Evolutionary conservation across 2,329 filamentous ascomycete genomes (phyloP).

Genomic region (Neonectria faginata): DNA sequence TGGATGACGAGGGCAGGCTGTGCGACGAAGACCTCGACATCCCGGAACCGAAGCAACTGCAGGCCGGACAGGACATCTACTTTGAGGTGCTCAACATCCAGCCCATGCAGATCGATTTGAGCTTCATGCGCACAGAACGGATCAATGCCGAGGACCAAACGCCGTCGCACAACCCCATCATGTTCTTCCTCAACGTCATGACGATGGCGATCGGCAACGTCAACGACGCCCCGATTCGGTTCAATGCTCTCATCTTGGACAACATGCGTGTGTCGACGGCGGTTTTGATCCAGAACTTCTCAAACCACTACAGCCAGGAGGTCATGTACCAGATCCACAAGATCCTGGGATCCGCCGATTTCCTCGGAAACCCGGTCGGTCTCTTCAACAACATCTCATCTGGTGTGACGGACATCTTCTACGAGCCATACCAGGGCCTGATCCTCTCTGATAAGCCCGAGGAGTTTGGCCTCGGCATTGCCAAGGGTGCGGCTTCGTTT

Average conservation of each 20-base stretch:
- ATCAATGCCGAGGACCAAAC: constrained; percentile 97
- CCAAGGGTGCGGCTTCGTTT: constrained; percentile 95
- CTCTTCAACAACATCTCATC: constrained; percentile 99
- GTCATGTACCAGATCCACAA: constrained; percentile 96
- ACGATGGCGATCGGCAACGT: constrained; percentile 99
- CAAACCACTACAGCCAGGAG: constrained; percentile 96
- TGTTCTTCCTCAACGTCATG: constrained; percentile 98
- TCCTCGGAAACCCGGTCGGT: constrained; percentile 96
- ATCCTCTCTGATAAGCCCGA: constrained; percentile 97
- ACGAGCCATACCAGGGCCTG: constrained; percentile 97
- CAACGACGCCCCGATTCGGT: constrained; percentile 93
- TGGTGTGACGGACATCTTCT: constrained; percentile 97
- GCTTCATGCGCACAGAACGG: constrained; percentile 95
- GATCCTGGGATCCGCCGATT: constrained; percentile 95
- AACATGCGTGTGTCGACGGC: constrained; percentile 92
- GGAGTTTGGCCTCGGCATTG: constrained; percentile 93
- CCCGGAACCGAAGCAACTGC: constrained; percentile 87
- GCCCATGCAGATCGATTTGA: constrained; percentile 97
- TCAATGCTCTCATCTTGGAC: constrained; percentile 94
- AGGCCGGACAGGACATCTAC: constrained; percentile 93
- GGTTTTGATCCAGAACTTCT: constrained; percentile 85
- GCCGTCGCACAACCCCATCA: constrained; percentile 89
- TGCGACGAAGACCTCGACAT: constrained; percentile 93
- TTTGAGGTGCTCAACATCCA: constrained; percentile 97
- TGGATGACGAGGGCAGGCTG: constrained; percentile 81